These are phyloP conservation scores for Colletotrichum truncatum DNA, from an alignment of 2,329 filamentous ascomycete genomes.

Conservation along the genomic window DNA sequence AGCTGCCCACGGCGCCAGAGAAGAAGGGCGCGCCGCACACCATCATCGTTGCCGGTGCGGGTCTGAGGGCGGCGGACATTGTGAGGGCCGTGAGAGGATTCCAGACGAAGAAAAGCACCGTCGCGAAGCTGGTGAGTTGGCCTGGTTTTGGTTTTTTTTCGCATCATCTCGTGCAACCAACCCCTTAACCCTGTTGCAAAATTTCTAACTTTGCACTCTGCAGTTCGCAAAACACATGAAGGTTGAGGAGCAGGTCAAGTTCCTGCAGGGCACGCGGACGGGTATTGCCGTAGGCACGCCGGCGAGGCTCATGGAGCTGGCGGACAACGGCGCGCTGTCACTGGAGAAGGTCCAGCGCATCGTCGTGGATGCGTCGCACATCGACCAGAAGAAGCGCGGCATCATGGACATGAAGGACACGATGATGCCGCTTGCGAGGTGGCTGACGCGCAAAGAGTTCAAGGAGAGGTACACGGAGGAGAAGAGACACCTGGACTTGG, in stretches of 20 bases:
- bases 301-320: conserved; percentile 80
- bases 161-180: no score
- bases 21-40: conserved; percentile 83
- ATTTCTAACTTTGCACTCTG: conserved; percentile 25
- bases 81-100: conserved; percentile 80
- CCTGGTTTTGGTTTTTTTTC: neutral
- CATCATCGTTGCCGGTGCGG: conserved; percentile 85
- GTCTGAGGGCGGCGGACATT: conserved; percentile 85
- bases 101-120: conserved; percentile 78
- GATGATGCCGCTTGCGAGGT: conserved; percentile 79
- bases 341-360: conserved; percentile 78
- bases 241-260: conserved; percentile 83
- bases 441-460: conserved; percentile 77
- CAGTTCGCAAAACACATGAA: conserved; percentile 98
- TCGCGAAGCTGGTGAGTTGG: conserved; percentile 78
- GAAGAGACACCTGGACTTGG: conserved; percentile 65
- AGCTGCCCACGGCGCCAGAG: conserved; percentile 72
- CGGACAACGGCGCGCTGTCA: conserved; percentile 81
- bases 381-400: conserved; percentile 93
- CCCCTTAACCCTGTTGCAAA: no score
- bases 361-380: conserved; percentile 89
- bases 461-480: conserved; percentile 73
- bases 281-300: conserved; percentile 94
- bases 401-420: conserved; percentile 97
- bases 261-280: conserved; percentile 75